These are phyloP conservation scores for Phytopythium aichiense DNA, from an alignment of 352 stramenopile species.

Conservation along the genomic window DNA sequence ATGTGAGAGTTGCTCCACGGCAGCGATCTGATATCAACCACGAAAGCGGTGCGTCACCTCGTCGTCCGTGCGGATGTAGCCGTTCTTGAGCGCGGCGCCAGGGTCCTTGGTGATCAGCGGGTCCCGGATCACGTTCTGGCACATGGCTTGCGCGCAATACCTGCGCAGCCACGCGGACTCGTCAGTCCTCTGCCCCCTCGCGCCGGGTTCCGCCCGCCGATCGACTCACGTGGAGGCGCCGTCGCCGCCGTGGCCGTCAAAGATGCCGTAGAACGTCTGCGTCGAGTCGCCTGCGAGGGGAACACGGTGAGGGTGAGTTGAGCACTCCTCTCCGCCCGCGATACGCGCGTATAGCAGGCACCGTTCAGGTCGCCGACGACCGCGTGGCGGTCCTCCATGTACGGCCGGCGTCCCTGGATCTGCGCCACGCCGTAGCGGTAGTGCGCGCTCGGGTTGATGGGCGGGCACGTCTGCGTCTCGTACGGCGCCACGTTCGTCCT, in stretches of 20 bases:
- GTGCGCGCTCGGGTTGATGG: constrained; percentile 68
- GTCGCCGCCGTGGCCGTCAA: constrained; percentile 91
- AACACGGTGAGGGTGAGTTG: not conserved
- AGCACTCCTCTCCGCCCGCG: not conserved
- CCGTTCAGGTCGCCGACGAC: constrained; percentile 72
- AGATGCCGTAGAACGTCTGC: constrained; percentile 91
- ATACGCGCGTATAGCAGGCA: not conserved
- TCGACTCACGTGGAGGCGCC: constrained; percentile 80
- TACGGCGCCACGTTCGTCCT: constrained; percentile 47
- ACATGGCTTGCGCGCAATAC: constrained; percentile 81
- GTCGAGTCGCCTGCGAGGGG: constrained; percentile 41
- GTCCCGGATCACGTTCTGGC: constrained; percentile 79
- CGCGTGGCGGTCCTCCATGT: constrained; percentile 91
- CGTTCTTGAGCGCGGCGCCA: constrained; percentile 65
- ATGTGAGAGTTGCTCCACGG: not conserved
- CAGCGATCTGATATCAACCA: not conserved
- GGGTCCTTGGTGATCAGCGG: constrained; percentile 63
- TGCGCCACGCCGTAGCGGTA: constrained; percentile 82
- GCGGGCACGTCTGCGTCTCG: constrained; percentile 69
- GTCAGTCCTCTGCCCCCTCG: not conserved
- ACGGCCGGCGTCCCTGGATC: constrained; percentile 80
- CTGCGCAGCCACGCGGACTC: constrained; percentile 18
- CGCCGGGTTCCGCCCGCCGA: not conserved
- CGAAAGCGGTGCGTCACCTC: constrained; percentile 29
- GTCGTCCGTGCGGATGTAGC: constrained; percentile 74